Evolutionary conservation across 176 grass and related monocot genomes (phyloP).

Genomic region (Elaeis guineensis): DNA sequence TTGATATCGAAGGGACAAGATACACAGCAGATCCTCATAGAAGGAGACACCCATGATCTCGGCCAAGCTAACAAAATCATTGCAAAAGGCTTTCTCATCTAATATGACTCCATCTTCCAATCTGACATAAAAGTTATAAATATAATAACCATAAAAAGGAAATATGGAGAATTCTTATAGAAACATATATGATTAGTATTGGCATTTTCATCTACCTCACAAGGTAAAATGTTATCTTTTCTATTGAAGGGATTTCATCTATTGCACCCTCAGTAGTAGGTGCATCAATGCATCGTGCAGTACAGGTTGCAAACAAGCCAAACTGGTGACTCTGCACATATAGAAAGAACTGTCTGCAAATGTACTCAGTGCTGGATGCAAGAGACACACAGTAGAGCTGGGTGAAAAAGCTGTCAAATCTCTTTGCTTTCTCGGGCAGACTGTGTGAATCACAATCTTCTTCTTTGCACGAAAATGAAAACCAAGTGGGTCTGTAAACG

Average conservation of each 20-base stretch:
- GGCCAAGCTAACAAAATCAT: conserved; percentile 84
- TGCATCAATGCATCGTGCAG: conserved; percentile 46
- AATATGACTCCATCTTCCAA: conserved; percentile 69
- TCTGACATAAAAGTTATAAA: conserved; percentile 44
- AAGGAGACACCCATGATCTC: conserved; percentile 81
- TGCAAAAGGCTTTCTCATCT: conserved; percentile 77
- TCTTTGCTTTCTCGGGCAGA: conserved; percentile 44
- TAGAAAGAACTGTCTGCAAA: conserved; percentile 87
- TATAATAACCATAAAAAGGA: conserved; percentile 20
- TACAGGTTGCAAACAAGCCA: conserved; percentile 85
- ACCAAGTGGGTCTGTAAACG: conserved; percentile 75
- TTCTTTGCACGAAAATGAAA: conserved; percentile 64
- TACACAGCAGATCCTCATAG: conserved; percentile 87
- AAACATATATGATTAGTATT: no score
- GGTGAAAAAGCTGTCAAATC: conserved; percentile 72
- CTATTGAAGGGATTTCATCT: conserved; percentile 68
- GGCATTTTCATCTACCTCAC: conserved; percentile 43
- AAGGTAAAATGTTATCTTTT: conserved; percentile 95
- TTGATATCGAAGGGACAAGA: conserved; percentile 83
- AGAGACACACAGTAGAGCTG: conserved; percentile 68
- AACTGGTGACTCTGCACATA: conserved; percentile 54
- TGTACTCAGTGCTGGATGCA: conserved; percentile 60
- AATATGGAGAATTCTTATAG: not conserved
- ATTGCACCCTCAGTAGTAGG: conserved; percentile 52
- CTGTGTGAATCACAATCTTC: conserved; percentile 38